These are phyloP conservation scores for Gaertneriomyces sp. DNA, from an alignment of 192 early-diverging fungal species.

Conservation along the genomic window DNA sequence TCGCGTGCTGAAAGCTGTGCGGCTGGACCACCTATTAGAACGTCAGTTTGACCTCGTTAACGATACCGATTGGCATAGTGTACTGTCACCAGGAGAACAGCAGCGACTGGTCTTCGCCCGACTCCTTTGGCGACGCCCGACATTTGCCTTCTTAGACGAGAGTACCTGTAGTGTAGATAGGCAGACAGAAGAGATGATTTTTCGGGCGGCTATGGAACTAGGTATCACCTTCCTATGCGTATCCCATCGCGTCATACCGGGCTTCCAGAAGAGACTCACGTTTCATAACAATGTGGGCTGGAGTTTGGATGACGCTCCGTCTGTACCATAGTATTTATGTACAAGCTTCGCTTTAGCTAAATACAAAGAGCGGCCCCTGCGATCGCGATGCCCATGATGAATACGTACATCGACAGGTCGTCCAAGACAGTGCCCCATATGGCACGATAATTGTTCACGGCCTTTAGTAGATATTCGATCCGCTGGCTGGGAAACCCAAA, in stretches of 20 bases:
- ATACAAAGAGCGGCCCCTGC: constrained; percentile 11
- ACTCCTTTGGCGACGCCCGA: constrained; percentile 56
- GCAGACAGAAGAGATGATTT: constrained; percentile 36
- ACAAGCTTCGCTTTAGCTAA: too few relatives aligned
- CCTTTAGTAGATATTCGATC: constrained; percentile 4
- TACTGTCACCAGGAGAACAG: constrained; percentile 45
- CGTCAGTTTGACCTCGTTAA: constrained; percentile 32
- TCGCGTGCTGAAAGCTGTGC: constrained; percentile 72
- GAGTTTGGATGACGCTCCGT: too few relatives aligned
- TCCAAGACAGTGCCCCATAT: constrained; percentile 8
- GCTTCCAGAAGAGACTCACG: constrained; percentile 2
- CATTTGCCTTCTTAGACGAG: constrained; percentile 62
- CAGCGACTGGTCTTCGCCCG: constrained; percentile 47
- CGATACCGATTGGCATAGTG: constrained; percentile 22
- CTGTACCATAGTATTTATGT: too few relatives aligned
- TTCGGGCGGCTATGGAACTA: constrained; percentile 46
- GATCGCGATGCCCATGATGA: background rate
- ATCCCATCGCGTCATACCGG: constrained; percentile 13
- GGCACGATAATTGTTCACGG: constrained; percentile 13
- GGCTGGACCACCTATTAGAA: constrained; percentile 55
- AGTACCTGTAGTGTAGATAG: constrained; percentile 31
- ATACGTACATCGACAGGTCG: constrained; percentile 1
- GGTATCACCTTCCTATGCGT: constrained; percentile 56
- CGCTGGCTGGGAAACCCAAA: background rate
- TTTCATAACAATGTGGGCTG: too few relatives aligned